Conservation (phyloP, 2,329 filamentous ascomycete genomes). For the Paecilomyces dactylethromorphus region DNA sequence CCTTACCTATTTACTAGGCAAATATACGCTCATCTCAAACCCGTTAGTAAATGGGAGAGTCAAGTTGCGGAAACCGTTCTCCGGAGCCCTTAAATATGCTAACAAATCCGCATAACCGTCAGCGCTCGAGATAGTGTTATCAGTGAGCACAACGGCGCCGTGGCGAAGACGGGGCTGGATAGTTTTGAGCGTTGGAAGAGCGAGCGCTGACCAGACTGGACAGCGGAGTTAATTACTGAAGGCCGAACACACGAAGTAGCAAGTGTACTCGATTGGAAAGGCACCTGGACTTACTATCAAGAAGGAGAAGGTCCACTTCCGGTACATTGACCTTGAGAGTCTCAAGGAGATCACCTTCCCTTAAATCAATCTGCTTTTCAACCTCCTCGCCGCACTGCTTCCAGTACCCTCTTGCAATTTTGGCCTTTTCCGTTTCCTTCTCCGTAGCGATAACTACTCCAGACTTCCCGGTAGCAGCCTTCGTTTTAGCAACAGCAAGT, state of each 20-base stretch:
- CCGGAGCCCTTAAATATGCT: conserved; percentile 38
- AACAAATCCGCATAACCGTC: conserved; percentile 44
- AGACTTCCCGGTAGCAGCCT: conserved; percentile 11
- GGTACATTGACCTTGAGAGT: conserved; percentile 26
- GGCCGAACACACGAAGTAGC: not conserved
- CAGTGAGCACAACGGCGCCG: conserved; percentile 45
- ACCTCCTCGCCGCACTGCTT: conserved; percentile 23
- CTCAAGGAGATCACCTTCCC: conserved; percentile 35
- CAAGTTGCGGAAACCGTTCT: conserved; percentile 45
- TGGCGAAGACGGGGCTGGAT: conserved; percentile 39
- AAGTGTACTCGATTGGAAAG: not conserved
- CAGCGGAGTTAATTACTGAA: not conserved
- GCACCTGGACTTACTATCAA: conserved; percentile 22
- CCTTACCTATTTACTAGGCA: conserved; percentile 6
- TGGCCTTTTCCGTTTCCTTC: conserved; percentile 28
- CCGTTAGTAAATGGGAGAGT: conserved; percentile 46
- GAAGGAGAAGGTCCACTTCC: conserved; percentile 28
- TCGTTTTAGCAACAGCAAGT: conserved; percentile 26
- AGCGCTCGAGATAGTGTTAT: conserved; percentile 41
- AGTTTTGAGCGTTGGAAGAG: conserved; percentile 46
- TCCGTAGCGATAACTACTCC: conserved; percentile 35
- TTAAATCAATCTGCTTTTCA: conserved; percentile 28
- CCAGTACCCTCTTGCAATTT: conserved; percentile 28
- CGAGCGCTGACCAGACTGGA: conserved; percentile 51
- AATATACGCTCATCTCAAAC: conserved; percentile 40